These are phyloP conservation scores for Begonia peltatifolia DNA, from an alignment of 306 rosid genomes.

Conservation along the genomic window DNA sequence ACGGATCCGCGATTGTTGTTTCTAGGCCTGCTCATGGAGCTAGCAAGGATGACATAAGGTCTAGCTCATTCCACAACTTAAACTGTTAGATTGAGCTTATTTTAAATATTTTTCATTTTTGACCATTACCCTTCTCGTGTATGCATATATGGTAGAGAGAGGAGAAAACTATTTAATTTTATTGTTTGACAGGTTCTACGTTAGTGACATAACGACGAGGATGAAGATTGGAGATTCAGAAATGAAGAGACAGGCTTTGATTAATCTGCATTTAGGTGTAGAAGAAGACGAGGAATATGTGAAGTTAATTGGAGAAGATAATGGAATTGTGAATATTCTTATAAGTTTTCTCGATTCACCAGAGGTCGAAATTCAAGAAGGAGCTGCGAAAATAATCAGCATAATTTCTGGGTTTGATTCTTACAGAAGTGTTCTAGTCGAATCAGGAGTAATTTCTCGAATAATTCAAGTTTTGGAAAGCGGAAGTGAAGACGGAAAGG, in stretches of 20 bases:
- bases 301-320: conserved; percentile 36
- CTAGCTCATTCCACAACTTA: too few relatives aligned
- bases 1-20: conserved; percentile 50
- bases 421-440: conserved; percentile 28
- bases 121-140: too few relatives aligned
- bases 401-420: conserved; percentile 44
- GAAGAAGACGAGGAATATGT: conserved; percentile 62
- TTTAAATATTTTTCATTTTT: too few relatives aligned
- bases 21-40: conserved; percentile 58
- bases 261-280: conserved; percentile 30
- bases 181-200: conserved; percentile 21
- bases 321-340: conserved; percentile 34
- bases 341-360: conserved; percentile 40
- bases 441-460: conserved; percentile 48
- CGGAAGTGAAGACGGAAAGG: conserved; percentile 44
- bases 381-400: conserved; percentile 37
- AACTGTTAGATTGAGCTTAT: too few relatives aligned
- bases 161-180: too few relatives aligned
- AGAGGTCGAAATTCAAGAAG: conserved; percentile 50
- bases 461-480: conserved; percentile 60
- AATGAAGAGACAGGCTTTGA: conserved; percentile 56
- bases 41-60: conserved; percentile 60
- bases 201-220: conserved; percentile 56
- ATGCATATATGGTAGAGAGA: too few relatives aligned
- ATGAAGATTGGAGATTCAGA: conserved; percentile 61